Evolutionary conservation across 345 rosid species (phyloP), one percentile per base, ranked within the genome.

Genomic region (Citrus australasica): DNA sequence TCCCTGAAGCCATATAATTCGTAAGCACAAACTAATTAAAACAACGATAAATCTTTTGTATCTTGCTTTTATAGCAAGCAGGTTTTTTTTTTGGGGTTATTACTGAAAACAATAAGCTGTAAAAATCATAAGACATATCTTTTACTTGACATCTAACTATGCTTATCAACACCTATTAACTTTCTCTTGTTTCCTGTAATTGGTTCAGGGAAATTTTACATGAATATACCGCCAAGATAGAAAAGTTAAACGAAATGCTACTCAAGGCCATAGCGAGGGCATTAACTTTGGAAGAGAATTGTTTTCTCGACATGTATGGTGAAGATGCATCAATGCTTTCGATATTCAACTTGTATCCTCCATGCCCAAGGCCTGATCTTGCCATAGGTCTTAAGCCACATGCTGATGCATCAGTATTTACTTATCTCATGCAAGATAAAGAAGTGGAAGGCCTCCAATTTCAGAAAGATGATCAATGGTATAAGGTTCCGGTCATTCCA

Each of bases 321-420:
- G 89, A 83, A 67, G 71, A 38, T 22, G 73, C 86, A 61, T 58
- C 38, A 0, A 61, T 87, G 86, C 53, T 67, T 32, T 87, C 89
- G 53, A 87, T 93, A 82, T 88, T 90, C 75, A 92, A 90, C 79
- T 69, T 80, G 64, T 92, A 90, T 77, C 95, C 95, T 59, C 84
- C 86, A 19, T 89, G 93, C 79, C 89, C 87, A 7, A 87, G 77
- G 60, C 95, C 95, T 14, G 89, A 89, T 67, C 82, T 28, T 28
- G 82, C 87, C 66, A 81, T 92, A 9, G 93, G 92, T 0, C 58
- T 80, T 24, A 92, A 90, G 77, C 86, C 92, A 3, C 95, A 90
- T 37, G 86, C 90, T 7, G 93, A 88, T 89, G 93, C 83, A 56
- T 82, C 95, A 30, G 89, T 84, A 75, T 72, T 90, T 61, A 90